Percentiles rank a stretch among this genome's conserved stretches.
phyloP scores from a whole-genome alignment of 176 grass and related monocot genomes.

The Luzula sylvatica region DNA sequence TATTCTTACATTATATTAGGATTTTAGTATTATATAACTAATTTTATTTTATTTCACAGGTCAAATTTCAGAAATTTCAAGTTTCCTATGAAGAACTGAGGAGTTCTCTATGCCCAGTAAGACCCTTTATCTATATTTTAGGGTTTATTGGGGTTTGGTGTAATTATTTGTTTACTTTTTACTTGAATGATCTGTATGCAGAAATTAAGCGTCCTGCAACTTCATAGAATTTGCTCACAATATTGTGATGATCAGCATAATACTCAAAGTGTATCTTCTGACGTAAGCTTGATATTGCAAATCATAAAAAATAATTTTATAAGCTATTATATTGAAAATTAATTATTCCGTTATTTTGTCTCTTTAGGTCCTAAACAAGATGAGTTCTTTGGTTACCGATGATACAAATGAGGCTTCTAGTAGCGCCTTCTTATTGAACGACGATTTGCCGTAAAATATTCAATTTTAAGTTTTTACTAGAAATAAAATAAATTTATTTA shows the following conservation, averaged over 20 bases:
- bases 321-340: background rate
- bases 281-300: slow-evolving; percentile 39
- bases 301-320: slow-evolving; percentile 12
- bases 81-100: slow-evolving; percentile 76
- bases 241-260: slow-evolving; percentile 99
- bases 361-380: slow-evolving; percentile 50
- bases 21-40: too few relatives aligned
- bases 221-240: slow-evolving; percentile 75
- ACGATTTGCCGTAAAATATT: slow-evolving; percentile 36
- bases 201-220: slow-evolving; percentile 65
- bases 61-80: slow-evolving; percentile 93
- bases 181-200: slow-evolving; percentile 20
- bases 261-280: slow-evolving; percentile 73
- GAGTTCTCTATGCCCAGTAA: slow-evolving; percentile 78
- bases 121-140: too few relatives aligned
- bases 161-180: slow-evolving; percentile 5
- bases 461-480: background rate
- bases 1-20: too few relatives aligned
- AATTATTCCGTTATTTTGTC: slow-evolving; percentile 2
- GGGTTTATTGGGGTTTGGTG: background rate
- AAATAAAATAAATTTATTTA: background rate
- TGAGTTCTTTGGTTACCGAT: slow-evolving; percentile 33
- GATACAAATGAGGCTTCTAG: slow-evolving; percentile 20
- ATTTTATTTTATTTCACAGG: slow-evolving; percentile 29
- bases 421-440: slow-evolving; percentile 51